Evolutionary conservation across 2,329 filamentous ascomycete species (phyloP).

Genomic region (Trichoderma polysporum): DNA sequence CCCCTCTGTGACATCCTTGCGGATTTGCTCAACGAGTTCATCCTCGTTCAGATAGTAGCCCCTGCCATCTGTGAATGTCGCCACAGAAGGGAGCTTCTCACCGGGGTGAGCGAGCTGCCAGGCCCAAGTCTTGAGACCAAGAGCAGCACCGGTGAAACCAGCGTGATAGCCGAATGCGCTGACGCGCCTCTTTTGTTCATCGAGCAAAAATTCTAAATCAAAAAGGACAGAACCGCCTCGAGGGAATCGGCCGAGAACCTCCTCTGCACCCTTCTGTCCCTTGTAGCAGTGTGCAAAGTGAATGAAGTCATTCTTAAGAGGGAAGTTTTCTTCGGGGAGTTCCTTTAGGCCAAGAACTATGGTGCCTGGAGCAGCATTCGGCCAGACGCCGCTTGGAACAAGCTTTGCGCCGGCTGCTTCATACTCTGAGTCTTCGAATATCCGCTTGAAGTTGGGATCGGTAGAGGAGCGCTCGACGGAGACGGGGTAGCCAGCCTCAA

Average conservation of each 20-base stretch:
- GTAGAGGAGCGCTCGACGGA: constrained; percentile 58
- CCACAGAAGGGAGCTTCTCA: constrained; percentile 58
- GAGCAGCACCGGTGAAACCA: constrained; percentile 71
- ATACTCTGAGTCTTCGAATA: constrained; percentile 63
- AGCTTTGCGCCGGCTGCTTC: constrained; percentile 62
- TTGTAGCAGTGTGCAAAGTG: constrained; percentile 77
- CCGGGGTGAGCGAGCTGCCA: constrained; percentile 74
- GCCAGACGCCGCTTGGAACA: constrained; percentile 66
- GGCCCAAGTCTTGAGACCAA: constrained; percentile 78
- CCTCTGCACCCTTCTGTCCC: constrained; percentile 74
- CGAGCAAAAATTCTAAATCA: constrained; percentile 64
- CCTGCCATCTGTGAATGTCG: constrained; percentile 44
- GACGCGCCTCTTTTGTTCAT: not conserved
- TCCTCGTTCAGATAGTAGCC: constrained; percentile 70
- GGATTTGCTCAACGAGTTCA: constrained; percentile 47
- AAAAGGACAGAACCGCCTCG: constrained; percentile 61
- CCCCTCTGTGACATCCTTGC: constrained; percentile 58
- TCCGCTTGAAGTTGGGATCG: constrained; percentile 57
- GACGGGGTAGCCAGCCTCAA: constrained; percentile 68
- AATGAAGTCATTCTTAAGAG: constrained; percentile 68
- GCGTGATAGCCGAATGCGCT: constrained; percentile 69
- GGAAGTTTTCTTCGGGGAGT: constrained; percentile 43
- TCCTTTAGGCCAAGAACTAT: constrained; percentile 73
- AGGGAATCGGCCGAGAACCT: constrained; percentile 75
- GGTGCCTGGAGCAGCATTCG: constrained; percentile 63